phyloP scores from a whole-genome alignment of 2,329 filamentous ascomycete species.

The Ceratocystis lukuohia region DNA sequence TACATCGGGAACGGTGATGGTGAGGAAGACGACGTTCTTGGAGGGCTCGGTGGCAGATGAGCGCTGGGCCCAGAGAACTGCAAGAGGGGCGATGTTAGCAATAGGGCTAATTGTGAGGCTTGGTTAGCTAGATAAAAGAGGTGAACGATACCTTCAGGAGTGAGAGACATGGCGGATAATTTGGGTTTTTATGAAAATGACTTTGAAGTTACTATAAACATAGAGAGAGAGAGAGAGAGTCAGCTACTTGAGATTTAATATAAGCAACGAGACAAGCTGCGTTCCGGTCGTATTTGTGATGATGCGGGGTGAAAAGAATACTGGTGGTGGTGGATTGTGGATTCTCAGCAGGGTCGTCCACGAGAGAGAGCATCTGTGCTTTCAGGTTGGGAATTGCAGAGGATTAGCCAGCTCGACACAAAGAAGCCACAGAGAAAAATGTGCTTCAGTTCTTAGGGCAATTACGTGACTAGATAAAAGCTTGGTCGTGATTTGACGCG shows the following conservation, averaged over 20 bases:
- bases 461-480: too few relatives aligned
- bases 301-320: slow-evolving; percentile 15
- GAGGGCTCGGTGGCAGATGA: slow-evolving; percentile 64
- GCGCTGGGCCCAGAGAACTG: slow-evolving; percentile 97
- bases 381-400: neutral
- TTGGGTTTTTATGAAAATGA: slow-evolving; percentile 19
- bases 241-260: neutral
- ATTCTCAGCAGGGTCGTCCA: neutral
- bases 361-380: neutral
- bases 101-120: neutral
- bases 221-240: neutral
- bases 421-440: neutral
- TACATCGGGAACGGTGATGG: slow-evolving; percentile 79
- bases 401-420: neutral
- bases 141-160: slow-evolving; percentile 30
- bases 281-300: slow-evolving; percentile 9
- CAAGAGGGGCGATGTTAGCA: neutral
- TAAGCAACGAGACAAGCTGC: neutral
- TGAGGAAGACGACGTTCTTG: slow-evolving; percentile 93
- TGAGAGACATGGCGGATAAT: slow-evolving; percentile 20
- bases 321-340: neutral
- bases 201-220: slow-evolving; percentile 20
- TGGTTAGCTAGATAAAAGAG: neutral
- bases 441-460: too few relatives aligned
- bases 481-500: too few relatives aligned